Conservation (phyloP, 1,284 basidiomycete genomes). For the Mixia osmundae region DNA sequence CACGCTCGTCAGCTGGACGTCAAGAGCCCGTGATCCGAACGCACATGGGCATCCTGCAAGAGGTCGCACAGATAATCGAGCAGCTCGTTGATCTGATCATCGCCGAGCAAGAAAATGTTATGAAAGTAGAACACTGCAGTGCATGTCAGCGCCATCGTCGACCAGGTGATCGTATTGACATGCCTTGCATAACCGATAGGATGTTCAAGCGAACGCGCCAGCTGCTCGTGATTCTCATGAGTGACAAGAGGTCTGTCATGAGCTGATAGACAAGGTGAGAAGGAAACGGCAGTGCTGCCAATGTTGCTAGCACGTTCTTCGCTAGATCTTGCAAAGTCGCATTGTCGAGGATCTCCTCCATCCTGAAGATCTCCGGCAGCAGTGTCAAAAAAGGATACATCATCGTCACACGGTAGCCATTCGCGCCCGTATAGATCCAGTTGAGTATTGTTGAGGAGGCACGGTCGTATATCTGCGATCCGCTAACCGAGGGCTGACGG, state of each 20-base stretch:
- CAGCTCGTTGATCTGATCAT: slow-evolving; percentile 11
- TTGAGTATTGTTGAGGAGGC: slow-evolving; percentile 49
- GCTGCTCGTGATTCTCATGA: slow-evolving; percentile 23
- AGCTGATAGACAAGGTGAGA: slow-evolving; percentile 25
- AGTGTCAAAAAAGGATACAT: slow-evolving; percentile 19
- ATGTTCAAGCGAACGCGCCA: slow-evolving; percentile 29
- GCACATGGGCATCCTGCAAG: slow-evolving; percentile 51
- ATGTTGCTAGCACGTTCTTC: slow-evolving; percentile 23
- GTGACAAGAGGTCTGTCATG: slow-evolving; percentile 23
- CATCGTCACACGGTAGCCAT: slow-evolving; percentile 15
- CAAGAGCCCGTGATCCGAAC: neutral
- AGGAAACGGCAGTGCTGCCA: slow-evolving; percentile 26
- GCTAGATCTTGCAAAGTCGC: slow-evolving; percentile 22
- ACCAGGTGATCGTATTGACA: slow-evolving; percentile 14
- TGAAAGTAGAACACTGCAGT: slow-evolving; percentile 63
- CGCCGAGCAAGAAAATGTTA: slow-evolving; percentile 31
- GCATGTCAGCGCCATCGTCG: slow-evolving; percentile 28
- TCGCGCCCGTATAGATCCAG: slow-evolving; percentile 43
- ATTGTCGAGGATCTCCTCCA: slow-evolving; percentile 20
- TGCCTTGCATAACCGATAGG: slow-evolving; percentile 35
- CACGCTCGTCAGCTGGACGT: neutral
- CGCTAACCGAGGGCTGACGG: slow-evolving; percentile 22
- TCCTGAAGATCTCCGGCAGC: slow-evolving; percentile 18
- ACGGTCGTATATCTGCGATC: slow-evolving; percentile 59
- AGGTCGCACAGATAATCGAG: slow-evolving; percentile 40